These are phyloP conservation scores for Coemansia asiatica DNA, from an alignment of 192 early-diverging fungal species.

Conservation along the genomic window DNA sequence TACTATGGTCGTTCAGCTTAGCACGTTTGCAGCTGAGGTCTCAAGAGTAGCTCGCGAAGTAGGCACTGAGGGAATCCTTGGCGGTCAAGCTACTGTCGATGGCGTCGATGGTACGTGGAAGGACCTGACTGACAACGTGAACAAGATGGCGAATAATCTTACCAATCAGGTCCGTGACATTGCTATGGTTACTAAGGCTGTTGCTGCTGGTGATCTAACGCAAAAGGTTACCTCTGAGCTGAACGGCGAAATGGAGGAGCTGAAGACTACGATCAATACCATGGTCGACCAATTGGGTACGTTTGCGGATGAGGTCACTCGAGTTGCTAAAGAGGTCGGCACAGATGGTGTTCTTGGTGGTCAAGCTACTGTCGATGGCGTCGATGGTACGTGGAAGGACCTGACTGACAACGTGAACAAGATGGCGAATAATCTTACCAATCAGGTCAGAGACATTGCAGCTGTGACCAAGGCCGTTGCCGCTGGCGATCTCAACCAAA, in stretches of 20 bases:
- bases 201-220: constrained; percentile 54
- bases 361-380: constrained; percentile 62
- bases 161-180: constrained; percentile 65
- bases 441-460: constrained; percentile 64
- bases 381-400: too few species aligned
- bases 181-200: constrained; percentile 53
- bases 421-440: constrained; percentile 67
- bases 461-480: constrained; percentile 65
- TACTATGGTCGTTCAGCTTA: constrained; percentile 60
- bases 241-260: constrained; percentile 68
- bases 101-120: too few species aligned
- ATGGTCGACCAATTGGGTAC: constrained; percentile 67
- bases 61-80: constrained; percentile 63
- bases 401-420: constrained; percentile 73
- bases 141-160: constrained; percentile 63
- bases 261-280: constrained; percentile 71
- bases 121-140: too few species aligned
- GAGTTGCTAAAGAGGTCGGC: too few species aligned
- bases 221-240: constrained; percentile 64
- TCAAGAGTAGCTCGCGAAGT: constrained; percentile 61
- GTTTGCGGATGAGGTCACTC: constrained; percentile 67
- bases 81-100: constrained; percentile 58
- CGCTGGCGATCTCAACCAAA: constrained; percentile 60
- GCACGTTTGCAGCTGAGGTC: constrained; percentile 59
- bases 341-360: constrained; percentile 62